phyloP scores from a whole-genome alignment of 2,329 filamentous ascomycete species.

The Ramichloridium luteum region DNA sequence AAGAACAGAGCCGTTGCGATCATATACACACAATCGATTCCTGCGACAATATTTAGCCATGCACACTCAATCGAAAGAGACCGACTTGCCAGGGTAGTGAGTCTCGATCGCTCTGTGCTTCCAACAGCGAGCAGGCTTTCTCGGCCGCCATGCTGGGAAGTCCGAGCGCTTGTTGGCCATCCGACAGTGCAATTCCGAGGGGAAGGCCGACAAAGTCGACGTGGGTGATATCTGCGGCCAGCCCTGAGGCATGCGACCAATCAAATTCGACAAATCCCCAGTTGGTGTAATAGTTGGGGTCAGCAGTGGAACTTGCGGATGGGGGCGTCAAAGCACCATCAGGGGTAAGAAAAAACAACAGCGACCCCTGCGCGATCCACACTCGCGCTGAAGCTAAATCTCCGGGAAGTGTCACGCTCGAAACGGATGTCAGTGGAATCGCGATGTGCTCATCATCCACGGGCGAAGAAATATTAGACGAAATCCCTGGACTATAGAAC shows the following conservation, averaged over 20 bases:
- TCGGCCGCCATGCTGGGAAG: conserved; percentile 45
- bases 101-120: conserved; percentile 42
- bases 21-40: conserved; percentile 43
- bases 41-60: no score
- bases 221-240: conserved; percentile 32
- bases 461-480: conserved; percentile 23
- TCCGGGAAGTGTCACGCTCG: conserved; percentile 31
- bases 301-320: conserved; percentile 27
- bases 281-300: conserved; percentile 30
- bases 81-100: conserved; percentile 47
- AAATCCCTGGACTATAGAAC: conserved; percentile 32
- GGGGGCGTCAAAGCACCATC: conserved; percentile 37
- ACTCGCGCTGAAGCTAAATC: conserved; percentile 32
- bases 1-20: conserved; percentile 23
- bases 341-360: conserved; percentile 31
- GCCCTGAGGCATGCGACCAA: conserved; percentile 31
- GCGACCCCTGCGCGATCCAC: conserved; percentile 34
- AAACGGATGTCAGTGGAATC: conserved; percentile 29
- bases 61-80: no score
- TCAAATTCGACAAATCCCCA: conserved; percentile 36
- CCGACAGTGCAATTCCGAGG: conserved; percentile 41
- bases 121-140: conserved; percentile 41
- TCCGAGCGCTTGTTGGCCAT: conserved; percentile 39
- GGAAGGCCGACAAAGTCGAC: conserved; percentile 30
- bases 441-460: conserved; percentile 28